Evolutionary conservation across 2,329 filamentous ascomycete genomes (phyloP), one percentile per base, ranked within the genome.

Genomic region (Penicillium janthinellum): DNA sequence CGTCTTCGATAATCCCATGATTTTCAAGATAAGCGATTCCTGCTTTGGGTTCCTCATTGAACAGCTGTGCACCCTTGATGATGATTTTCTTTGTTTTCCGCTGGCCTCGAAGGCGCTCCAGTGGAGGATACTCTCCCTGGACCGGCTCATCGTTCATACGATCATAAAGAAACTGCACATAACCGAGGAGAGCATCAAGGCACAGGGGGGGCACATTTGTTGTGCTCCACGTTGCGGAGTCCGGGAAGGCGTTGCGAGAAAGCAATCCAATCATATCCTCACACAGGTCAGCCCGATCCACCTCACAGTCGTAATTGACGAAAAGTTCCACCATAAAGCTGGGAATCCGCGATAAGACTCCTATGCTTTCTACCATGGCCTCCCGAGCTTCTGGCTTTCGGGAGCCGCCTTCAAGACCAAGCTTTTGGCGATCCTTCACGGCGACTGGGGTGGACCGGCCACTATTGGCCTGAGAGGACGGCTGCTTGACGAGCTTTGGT

Each of bases 221-320:
- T 11, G 95, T 99, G 75, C 96, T 99, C 95, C 95, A 99, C 5
- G 93, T 97, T 5, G 94, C 95, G 8, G 95, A 96, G 74, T 99
- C 95, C 0, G 95, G 96, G 65, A 99, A 90, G 2, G 95, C 95
- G 74, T 97, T 99, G 59, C 95, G 86, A 20, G 95, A 94, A 15
- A 99, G 81, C 37, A 99, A 83, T 0, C 95, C 94, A 61, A 99
- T 87, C 85, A 98, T 90, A 71, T 99, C 96, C 79, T 96, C 91
- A 71, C 95, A 99, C 5, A 99, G 80, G 78, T 99, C 95, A 54
- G 88, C 89, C 52, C 93, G 86, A 72, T 99, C 91, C 54, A 92
- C 88, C 71, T 98, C 93, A 71, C 94, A 99, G 75, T 99, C 95
- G 73, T 98, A 99, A 76, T 99, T 99, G 77, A 98, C 88, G 73